A percentile compares a stretch with the other conserved stretches of the same genome.
Evolutionary conservation across 2,329 filamentous ascomycete species (phyloP).

Genomic region (Cryphonectria japonica): DNA sequence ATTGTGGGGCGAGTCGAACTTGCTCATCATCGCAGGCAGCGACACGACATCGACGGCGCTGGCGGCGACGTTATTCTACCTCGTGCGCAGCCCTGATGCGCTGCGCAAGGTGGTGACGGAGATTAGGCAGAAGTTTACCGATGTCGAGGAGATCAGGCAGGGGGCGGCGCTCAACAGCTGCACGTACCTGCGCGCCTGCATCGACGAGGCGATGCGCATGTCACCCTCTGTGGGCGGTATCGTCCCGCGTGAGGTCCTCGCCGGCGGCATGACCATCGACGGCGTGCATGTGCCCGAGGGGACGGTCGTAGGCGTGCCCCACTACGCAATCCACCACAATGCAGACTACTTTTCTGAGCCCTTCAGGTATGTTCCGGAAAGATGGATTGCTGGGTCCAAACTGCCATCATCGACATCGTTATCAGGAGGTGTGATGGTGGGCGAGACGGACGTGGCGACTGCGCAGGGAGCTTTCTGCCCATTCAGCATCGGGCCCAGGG

Average conservation of each 20-base stretch:
- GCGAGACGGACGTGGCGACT: slow-evolving; percentile 53
- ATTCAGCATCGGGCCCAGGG: slow-evolving; percentile 70
- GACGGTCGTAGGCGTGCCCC: slow-evolving; percentile 65
- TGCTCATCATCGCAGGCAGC: slow-evolving; percentile 72
- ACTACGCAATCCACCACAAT: slow-evolving; percentile 73
- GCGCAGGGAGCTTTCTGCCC: slow-evolving; percentile 75
- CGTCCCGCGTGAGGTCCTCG: slow-evolving; percentile 61
- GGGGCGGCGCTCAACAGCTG: slow-evolving; percentile 54
- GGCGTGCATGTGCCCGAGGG: slow-evolving; percentile 60
- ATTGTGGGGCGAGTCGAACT: slow-evolving; percentile 72
- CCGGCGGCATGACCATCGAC: slow-evolving; percentile 59
- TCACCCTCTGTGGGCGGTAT: slow-evolving; percentile 64
- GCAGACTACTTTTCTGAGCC: slow-evolving; percentile 63
- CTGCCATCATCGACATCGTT: slow-evolving; percentile 29
- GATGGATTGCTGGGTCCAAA: slow-evolving; percentile 62
- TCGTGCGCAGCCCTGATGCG: slow-evolving; percentile 55
- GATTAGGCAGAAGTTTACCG: slow-evolving; percentile 54
- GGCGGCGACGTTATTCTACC: slow-evolving; percentile 66
- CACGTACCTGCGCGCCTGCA: slow-evolving; percentile 64
- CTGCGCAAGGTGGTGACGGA: slow-evolving; percentile 54
- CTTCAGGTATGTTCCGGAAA: slow-evolving; percentile 64
- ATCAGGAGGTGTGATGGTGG: slow-evolving; percentile 43
- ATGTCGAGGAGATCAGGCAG: slow-evolving; percentile 59
- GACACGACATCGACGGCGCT: slow-evolving; percentile 74
- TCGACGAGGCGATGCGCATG: slow-evolving; percentile 68